Evolutionary conservation across 345 rosid genomes (phyloP), one percentile per base, ranked within the genome.

Genomic region (Geranium rotundifolium): DNA sequence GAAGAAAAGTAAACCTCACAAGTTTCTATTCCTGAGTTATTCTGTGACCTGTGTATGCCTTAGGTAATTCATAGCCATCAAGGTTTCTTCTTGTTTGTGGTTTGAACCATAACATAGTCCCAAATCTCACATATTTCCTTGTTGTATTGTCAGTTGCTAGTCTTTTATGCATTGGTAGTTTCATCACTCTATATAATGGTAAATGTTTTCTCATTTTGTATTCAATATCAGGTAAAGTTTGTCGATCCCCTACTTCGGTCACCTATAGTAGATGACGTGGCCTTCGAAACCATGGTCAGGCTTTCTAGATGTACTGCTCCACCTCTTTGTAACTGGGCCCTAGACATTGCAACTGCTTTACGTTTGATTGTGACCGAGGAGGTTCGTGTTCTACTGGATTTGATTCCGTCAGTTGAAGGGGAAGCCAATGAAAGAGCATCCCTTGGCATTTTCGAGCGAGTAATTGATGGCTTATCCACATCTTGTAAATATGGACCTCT

Each of bases 311-410:
- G 99, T 72, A 84, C 87, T 4, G 91, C 84, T 58, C 58, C 78
- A 65, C 99, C 99, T 41, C 81, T 90, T 30, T 86, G 97, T 77
- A 82, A 86, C 71, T 90, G 97, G 97, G 99, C 91, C 65, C 79
- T 81, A 27, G 99, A 93, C 64, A 85, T 90, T 74, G 91, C 97
- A 69, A 85, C 96, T 80, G 95, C 97, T 76, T 76, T 93, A 71
- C 87, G 95, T 37, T 69, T 90, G 68, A 83, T 86, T 27, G 81
- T 73, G 29, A 80, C 75, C 4, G 91, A 83, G 76, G 95, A 80
- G 63, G 84, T 69, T 61, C 59, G 71, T 68, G n/a, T 74, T 70
- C 73, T 81, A 63, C 79, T 74, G 75, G 84, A 83, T 73, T 77
- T 82, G 52, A 74, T 60, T 66, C 72, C 80, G 59, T 67, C 75